phyloP scores from a whole-genome alignment of 306 rosid genomes.

The Styphnolobium japonicum region DNA sequence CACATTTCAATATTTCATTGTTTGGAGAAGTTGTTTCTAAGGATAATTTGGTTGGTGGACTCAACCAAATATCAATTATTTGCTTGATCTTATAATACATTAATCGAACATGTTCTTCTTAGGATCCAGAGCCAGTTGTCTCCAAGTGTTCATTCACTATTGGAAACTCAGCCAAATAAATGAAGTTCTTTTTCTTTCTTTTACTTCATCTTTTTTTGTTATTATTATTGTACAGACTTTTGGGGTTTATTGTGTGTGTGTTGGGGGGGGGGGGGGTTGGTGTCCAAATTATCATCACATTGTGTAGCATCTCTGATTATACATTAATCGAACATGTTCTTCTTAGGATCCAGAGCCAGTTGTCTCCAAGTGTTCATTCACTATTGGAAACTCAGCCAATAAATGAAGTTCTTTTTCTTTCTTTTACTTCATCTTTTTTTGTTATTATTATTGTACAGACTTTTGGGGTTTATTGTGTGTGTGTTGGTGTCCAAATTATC shows the following conservation, averaged over 20 bases:
- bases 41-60: slow-evolving; percentile 1
- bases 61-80: neutral
- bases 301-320: neutral
- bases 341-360: neutral
- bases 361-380: neutral
- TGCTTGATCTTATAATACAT: neutral
- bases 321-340: neutral
- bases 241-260: too few relatives aligned
- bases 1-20: neutral
- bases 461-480: too few relatives aligned
- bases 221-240: neutral
- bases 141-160: slow-evolving; percentile 4
- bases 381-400: neutral
- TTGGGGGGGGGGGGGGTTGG: too few relatives aligned
- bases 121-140: neutral
- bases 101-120: neutral
- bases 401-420: neutral
- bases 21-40: neutral
- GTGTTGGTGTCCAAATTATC: neutral
- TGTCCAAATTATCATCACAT: neutral
- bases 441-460: neutral
- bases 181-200: neutral
- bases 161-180: neutral
- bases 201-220: neutral
- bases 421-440: neutral